Evolutionary conservation across 148 eudicot species (phyloP).

Genomic region (Amaranthus palmeri): DNA sequence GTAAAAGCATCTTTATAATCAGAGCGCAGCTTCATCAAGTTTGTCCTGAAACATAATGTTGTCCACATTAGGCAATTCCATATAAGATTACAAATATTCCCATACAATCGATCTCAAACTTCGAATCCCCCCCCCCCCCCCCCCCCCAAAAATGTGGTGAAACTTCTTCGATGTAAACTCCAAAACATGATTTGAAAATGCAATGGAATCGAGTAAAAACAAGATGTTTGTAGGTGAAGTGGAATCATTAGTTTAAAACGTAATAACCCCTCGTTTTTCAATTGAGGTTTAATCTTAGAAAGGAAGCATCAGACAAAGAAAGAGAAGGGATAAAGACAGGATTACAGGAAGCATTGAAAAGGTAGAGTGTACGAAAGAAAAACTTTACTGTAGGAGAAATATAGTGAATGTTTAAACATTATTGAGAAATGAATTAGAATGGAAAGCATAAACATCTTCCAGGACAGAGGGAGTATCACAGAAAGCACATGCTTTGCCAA

Average conservation of each 20-base stretch:
- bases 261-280: no score
- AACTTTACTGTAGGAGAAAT: no score
- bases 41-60: constrained; percentile 62
- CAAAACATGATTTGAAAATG: neutral
- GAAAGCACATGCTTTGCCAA: no score
- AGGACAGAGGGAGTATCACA: no score
- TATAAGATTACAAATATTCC: neutral
- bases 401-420: neutral
- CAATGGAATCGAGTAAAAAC: neutral
- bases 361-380: no score
- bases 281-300: no score
- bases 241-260: no score
- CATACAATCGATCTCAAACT: neutral
- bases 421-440: neutral
- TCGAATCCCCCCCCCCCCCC: neutral
- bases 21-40: constrained; percentile 97
- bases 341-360: no score
- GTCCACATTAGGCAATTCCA: constrained; percentile 8
- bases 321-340: no score
- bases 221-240: neutral
- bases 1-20: constrained; percentile 93
- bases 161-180: neutral
- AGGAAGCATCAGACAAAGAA: no score
- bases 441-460: no score
- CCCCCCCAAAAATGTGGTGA: neutral